Evolutionary conservation across 176 grass and related monocot species (phyloP).

Genomic region (Oryza longistaminata): DNA sequence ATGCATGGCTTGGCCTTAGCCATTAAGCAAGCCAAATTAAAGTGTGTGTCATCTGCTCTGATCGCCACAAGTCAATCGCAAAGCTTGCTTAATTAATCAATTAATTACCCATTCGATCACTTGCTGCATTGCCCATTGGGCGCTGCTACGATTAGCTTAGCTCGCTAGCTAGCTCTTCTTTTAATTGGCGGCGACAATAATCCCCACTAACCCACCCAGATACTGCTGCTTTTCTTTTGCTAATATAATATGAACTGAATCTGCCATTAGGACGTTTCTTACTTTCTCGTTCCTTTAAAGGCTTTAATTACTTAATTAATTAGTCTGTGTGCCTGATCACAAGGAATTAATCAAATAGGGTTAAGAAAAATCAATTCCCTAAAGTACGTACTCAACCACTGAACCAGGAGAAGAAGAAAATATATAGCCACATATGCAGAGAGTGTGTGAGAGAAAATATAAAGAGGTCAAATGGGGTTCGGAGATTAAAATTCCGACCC

Average conservation of each 20-base stretch:
- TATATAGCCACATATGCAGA: no score
- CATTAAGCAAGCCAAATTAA: slow-evolving; percentile 38
- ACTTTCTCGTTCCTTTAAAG: neutral
- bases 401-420: no score
- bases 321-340: neutral
- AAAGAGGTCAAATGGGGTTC: no score
- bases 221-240: neutral
- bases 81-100: neutral
- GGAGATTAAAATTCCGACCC: no score
- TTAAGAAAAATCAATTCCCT: no score
- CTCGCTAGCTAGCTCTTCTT: neutral
- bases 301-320: neutral
- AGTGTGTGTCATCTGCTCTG: neutral
- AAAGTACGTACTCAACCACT: no score
- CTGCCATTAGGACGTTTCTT: neutral
- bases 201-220: neutral
- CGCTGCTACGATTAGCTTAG: neutral
- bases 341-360: no score
- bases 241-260: neutral
- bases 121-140: neutral
- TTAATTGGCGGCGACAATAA: neutral
- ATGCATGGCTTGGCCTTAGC: slow-evolving; percentile 39
- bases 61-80: neutral
- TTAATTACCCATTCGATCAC: neutral
- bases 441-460: no score